phyloP scores from a whole-genome alignment of 164 flowering plant species.

The Tetracentron sinense region DNA sequence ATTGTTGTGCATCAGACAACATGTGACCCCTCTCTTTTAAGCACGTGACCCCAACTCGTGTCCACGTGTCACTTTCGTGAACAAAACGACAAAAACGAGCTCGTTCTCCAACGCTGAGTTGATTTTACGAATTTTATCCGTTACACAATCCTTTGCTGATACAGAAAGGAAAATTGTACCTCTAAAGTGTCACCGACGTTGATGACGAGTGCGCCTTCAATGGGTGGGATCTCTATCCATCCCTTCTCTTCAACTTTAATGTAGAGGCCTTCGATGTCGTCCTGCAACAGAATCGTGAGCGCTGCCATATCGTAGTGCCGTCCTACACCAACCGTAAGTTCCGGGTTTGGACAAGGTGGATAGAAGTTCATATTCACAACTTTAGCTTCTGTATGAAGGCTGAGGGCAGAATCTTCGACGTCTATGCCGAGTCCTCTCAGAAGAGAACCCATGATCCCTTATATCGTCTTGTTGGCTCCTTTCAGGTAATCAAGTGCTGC shows the following conservation, averaged over 20 bases:
- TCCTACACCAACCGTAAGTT: constrained; percentile 19
- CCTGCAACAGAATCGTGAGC: constrained; percentile 23
- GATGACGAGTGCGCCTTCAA: constrained; percentile 21
- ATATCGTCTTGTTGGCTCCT: constrained; percentile 12
- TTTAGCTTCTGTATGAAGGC: constrained; percentile 8
- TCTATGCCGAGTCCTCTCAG: constrained; percentile 16
- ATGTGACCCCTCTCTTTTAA: no score
- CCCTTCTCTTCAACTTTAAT: constrained; percentile 18
- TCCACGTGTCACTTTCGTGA: no score
- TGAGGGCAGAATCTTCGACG: constrained; percentile 5
- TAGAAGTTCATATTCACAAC: constrained; percentile 23
- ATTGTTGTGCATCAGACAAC: no score
- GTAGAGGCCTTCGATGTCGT: constrained; percentile 22
- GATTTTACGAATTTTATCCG: no score
- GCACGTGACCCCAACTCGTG: no score
- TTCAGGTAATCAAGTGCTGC: constrained; percentile 17
- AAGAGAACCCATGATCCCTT: constrained; percentile 10
- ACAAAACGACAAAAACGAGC: no score
- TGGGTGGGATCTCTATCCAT: constrained; percentile 25
- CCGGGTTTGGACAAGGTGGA: constrained; percentile 19
- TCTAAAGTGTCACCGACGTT: constrained; percentile 27
- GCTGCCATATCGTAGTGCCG: constrained; percentile 21
- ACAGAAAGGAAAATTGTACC: constrained; percentile 3
- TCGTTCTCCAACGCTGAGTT: no score
- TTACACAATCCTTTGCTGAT: no score